Evolutionary conservation across 306 rosid species (phyloP).

Genomic region (Citrullus mucosospermus): DNA sequence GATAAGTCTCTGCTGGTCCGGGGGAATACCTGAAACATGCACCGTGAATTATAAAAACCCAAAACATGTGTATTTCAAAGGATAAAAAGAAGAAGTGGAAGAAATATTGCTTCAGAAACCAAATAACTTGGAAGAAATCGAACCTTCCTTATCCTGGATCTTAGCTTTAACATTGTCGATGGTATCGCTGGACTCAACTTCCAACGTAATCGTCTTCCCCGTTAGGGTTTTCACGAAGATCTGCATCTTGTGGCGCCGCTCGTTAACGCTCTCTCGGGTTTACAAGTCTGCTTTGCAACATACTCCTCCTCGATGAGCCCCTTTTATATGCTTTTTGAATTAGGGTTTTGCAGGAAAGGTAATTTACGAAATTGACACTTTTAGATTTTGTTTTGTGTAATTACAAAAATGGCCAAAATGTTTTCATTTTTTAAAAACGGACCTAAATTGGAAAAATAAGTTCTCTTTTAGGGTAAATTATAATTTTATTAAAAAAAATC

Average conservation of each 20-base stretch:
- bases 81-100: background rate
- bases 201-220: slow-evolving; percentile 97
- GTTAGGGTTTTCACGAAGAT: slow-evolving; percentile 97
- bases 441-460: too few species aligned
- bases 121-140: background rate
- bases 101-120: background rate
- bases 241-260: slow-evolving; percentile 42
- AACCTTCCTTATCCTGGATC: slow-evolving; percentile 97
- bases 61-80: background rate
- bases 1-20: slow-evolving; percentile 95
- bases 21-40: slow-evolving; percentile 55
- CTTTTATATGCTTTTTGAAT: background rate
- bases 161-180: slow-evolving; percentile 86
- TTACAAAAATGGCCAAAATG: too few species aligned
- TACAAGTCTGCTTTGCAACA: background rate
- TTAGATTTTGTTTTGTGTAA: too few species aligned
- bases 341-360: background rate
- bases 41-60: background rate
- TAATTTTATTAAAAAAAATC: too few species aligned
- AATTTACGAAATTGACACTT: too few species aligned
- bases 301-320: background rate
- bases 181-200: slow-evolving; percentile 94
- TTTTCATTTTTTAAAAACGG: too few species aligned
- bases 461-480: too few species aligned
- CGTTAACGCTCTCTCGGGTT: background rate